phyloP scores from a whole-genome alignment of 805 yeast genomes.

The Torulaspora gathmanii region DNA sequence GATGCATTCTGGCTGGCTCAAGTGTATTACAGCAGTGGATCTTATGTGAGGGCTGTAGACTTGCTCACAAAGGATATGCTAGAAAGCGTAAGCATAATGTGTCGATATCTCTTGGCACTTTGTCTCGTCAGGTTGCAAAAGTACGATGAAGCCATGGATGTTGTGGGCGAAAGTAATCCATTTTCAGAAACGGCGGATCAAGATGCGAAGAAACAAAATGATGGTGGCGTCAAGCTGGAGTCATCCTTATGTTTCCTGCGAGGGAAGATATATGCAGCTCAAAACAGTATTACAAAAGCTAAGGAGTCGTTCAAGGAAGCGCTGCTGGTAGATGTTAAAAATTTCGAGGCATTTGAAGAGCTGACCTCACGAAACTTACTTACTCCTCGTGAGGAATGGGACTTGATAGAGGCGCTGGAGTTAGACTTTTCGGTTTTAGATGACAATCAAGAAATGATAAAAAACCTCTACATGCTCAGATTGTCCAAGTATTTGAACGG shows the following conservation, averaged over 20 bases:
- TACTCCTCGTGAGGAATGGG: slow-evolving; percentile 86
- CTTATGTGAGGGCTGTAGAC: slow-evolving; percentile 73
- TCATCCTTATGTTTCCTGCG: slow-evolving; percentile 81
- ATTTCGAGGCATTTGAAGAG: slow-evolving; percentile 88
- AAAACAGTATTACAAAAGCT: slow-evolving; percentile 79
- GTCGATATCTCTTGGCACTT: slow-evolving; percentile 75
- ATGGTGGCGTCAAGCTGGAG: slow-evolving; percentile 83
- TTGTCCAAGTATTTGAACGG: slow-evolving; percentile 68
- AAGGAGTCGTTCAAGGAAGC: slow-evolving; percentile 86
- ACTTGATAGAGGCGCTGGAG: slow-evolving; percentile 59
- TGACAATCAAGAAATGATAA: slow-evolving; percentile 77
- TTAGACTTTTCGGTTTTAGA: slow-evolving; percentile 60
- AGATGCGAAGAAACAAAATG: slow-evolving; percentile 31
- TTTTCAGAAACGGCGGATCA: slow-evolving; percentile 40
- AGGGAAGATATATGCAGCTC: slow-evolving; percentile 77
- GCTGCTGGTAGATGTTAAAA: slow-evolving; percentile 78
- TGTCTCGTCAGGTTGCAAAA: slow-evolving; percentile 65
- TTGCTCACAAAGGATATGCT: slow-evolving; percentile 56
- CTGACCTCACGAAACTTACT: slow-evolving; percentile 65
- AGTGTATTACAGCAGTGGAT: slow-evolving; percentile 70
- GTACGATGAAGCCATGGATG: slow-evolving; percentile 85
- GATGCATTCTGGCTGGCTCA: slow-evolving; percentile 98
- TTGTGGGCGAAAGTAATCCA: slow-evolving; percentile 79
- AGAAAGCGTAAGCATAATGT: slow-evolving; percentile 54
- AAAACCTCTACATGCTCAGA: slow-evolving; percentile 66